A percentile compares a stretch with the other conserved stretches of the same genome.
Conservation (phyloP, 2,329 filamentous ascomycete species). For the Aspergillus neoniger region DNA sequence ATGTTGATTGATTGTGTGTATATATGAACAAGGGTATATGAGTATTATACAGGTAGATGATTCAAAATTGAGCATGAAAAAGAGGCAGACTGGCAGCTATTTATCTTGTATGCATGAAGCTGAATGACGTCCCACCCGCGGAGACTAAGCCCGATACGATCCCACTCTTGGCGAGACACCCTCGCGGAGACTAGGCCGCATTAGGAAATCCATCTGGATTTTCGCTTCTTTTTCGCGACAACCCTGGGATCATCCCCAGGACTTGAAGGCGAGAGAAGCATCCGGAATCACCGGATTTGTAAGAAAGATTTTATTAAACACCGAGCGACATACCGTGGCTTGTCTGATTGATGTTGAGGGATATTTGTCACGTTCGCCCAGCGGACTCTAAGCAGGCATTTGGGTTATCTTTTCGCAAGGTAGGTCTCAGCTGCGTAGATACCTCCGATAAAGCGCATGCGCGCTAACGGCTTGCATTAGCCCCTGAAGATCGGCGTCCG, state of each 20-base stretch:
- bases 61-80: too few relatives aligned
- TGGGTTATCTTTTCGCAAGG: background rate
- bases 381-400: background rate
- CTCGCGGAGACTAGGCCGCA: conserved; percentile 7
- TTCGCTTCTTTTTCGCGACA: background rate
- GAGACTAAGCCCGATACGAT: conserved; percentile 6
- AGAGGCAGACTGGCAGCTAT: background rate
- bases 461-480: background rate
- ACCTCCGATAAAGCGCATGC: background rate
- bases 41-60: background rate
- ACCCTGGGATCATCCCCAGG: too few relatives aligned
- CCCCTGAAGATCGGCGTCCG: too few relatives aligned
- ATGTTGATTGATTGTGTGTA: conserved; percentile 24
- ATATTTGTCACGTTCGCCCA: too few relatives aligned
- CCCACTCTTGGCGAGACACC: background rate
- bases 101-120: background rate
- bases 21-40: background rate
- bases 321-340: too few relatives aligned
- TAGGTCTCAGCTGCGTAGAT: background rate
- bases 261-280: too few relatives aligned
- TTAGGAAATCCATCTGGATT: background rate
- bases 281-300: too few relatives aligned
- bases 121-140: background rate
- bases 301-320: too few relatives aligned
- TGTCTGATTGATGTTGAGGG: too few relatives aligned